Evolutionary conservation across 78 protist genomes (phyloP), one percentile per base, ranked within the genome.

Genomic region (Dictyostelium purpureum): DNA sequence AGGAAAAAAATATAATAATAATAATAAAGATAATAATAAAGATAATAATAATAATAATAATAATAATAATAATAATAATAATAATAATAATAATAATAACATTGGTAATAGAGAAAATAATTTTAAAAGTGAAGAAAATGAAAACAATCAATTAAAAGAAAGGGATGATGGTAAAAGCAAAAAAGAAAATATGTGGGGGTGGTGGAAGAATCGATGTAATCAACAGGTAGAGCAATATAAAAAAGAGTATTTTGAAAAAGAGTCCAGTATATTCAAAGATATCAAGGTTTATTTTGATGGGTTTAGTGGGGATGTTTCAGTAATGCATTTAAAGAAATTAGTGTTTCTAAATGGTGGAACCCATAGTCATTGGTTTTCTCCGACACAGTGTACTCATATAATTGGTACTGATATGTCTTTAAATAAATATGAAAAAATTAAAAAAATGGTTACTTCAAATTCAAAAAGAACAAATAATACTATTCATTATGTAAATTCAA

Each of bases 271-370:
- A 42, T 69, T 69, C 21, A 12, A 40, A 45, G 90, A 73, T 14
- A 52, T 85, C 18, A 35, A 19, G 1, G 82, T 85, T 57, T 85
- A 85, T 73, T 85, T 85, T 24, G 92, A 85, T 73, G 92, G 92
- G 2, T 40, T 57, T 5, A 85, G 74, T 10, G 92, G 77, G 26
- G 26, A 43, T 1, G 65, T 85, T 56, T 85, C 92, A 57, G 2
- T 47, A 4, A 38, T 73, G 16, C 80, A 85, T 85, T 9, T 85
- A 33, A 56, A 33, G 69, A 73, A 73, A 47, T 33, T 85, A 14
- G 61, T 85, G 9, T 12, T 85, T 28, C 26, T 43, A 14, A 59
- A 85, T 73, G 92, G 92, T 31, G 92, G 92, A 2, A 56, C 66
- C 6, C 52, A 59, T 57, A 59, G 51, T 33, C 92, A 85, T 59